These are phyloP conservation scores for Paradendryphiella salina DNA, from an alignment of 2,329 filamentous ascomycete species.

Conservation along the genomic window DNA sequence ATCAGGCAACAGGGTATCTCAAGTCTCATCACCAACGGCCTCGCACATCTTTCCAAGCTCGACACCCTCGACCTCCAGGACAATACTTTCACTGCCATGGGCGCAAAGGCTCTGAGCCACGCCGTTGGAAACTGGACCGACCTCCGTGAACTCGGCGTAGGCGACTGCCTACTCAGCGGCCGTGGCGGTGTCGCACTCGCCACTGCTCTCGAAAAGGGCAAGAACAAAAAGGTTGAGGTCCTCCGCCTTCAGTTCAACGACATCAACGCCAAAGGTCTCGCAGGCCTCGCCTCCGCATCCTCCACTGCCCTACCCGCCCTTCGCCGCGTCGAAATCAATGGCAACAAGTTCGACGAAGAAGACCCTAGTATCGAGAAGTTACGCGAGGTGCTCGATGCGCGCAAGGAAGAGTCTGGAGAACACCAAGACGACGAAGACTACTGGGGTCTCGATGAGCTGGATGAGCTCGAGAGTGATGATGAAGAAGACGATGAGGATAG, in stretches of 20 bases:
- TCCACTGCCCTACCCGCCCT: constrained; percentile 70
- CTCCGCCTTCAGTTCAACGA: constrained; percentile 93
- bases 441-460: constrained; percentile 62
- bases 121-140: constrained; percentile 74
- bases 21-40: constrained; percentile 75
- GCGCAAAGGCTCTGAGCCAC: constrained; percentile 75
- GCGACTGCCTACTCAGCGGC: constrained; percentile 80
- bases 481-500: constrained; percentile 78
- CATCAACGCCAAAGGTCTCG: constrained; percentile 75
- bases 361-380: constrained; percentile 72
- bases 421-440: constrained; percentile 60
- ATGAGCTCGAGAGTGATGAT: constrained; percentile 81
- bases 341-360: constrained; percentile 91
- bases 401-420: constrained; percentile 64
- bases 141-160: constrained; percentile 81
- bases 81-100: constrained; percentile 88
- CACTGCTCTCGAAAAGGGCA: constrained; percentile 70
- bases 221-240: constrained; percentile 77
- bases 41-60: constrained; percentile 70
- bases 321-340: constrained; percentile 88
- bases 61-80: constrained; percentile 89
- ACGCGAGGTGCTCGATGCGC: constrained; percentile 67
- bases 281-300: constrained; percentile 69
- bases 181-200: constrained; percentile 77
- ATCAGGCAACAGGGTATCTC: constrained; percentile 93